Base-by-base conservation (phyloP, 345 rosid genomes). In the Salix udensis region DNA sequence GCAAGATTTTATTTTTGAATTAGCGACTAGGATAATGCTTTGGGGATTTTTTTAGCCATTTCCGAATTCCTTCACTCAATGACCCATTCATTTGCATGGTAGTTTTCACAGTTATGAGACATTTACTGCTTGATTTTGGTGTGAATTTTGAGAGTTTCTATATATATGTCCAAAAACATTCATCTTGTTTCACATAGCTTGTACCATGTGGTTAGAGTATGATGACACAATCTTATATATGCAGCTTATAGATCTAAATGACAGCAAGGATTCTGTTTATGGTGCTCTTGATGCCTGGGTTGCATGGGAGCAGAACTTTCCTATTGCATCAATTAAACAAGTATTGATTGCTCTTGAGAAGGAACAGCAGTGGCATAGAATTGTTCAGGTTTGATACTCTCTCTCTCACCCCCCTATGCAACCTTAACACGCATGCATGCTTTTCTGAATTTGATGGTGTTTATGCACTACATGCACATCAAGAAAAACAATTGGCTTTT, bases 281-380 rank as follows among this genome's bases (percentile, higher is more conserved):
- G 92, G 97, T 82, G 87, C 94, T 84, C 92, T 95, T 39, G 97
- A 95, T 85, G 96, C 97, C 55, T 95, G 97, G 97, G 93, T 94
- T 81, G 97, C 98, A 66, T 92, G 97, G 97, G 97, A 95, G 86
- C 89, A 83, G 30, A 87, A 80, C 19, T 95, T 95, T 83, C 98
- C 98, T 30, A 83, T 91, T 81, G 97, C 84, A 21, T 82, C 93
- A 36, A 88, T 95, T 36, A 92, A 88, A 85, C 85, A 79, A 76
- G 97, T 84, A 55, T 78, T 95, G 80, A 67, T 86, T 79, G 82
- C 81, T 76, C 97, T 95, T 67, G 97, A 92, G 88, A 88, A 89
- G 81, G 87, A 92, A 77, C 89, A 92, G 30, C 97, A 92, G 77
- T 92, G 97, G 97, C 98, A 95, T 81, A 84, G 89, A 79, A 81